Conservation (phyloP, 805 yeast genomes). For the Cyberlindnera euphorbiiphila region DNA sequence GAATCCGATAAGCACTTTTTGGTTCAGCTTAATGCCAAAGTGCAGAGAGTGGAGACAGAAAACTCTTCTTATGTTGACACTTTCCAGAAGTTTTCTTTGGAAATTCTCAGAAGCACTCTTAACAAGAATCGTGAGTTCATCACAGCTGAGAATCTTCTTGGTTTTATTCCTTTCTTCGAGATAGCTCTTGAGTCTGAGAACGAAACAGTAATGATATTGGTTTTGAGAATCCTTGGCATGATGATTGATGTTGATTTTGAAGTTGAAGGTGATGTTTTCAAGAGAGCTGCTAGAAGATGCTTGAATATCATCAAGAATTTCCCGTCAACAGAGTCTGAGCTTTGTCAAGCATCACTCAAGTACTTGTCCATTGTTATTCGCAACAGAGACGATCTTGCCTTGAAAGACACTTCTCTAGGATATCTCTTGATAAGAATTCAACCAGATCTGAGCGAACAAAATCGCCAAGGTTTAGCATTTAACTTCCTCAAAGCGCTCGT, state of each 20-base stretch:
- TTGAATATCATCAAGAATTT: constrained; percentile 65
- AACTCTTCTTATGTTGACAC: constrained; percentile 53
- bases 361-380: constrained; percentile 70
- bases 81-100: constrained; percentile 73
- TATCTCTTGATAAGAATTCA: constrained; percentile 67
- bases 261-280: constrained; percentile 46
- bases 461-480: constrained; percentile 83
- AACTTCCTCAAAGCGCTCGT: constrained; percentile 78
- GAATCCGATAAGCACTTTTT: constrained; percentile 64
- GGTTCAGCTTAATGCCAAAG: constrained; percentile 66
- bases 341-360: constrained; percentile 76
- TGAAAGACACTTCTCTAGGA: constrained; percentile 69
- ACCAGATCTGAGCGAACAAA: constrained; percentile 90
- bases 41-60: constrained; percentile 49
- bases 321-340: constrained; percentile 71
- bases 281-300: constrained; percentile 55
- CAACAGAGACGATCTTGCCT: constrained; percentile 57
- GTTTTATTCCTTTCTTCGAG: constrained; percentile 72
- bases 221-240: constrained; percentile 59
- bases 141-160: constrained; percentile 56
- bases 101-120: constrained; percentile 68
- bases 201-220: constrained; percentile 71
- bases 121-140: constrained; percentile 57
- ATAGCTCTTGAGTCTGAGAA: constrained; percentile 57
- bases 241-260: constrained; percentile 61